A percentile compares a stretch with the other conserved stretches of the same genome.
Evolutionary conservation across 2,329 filamentous ascomycete genomes (phyloP).

Genomic region (Scorias spongiosa): DNA sequence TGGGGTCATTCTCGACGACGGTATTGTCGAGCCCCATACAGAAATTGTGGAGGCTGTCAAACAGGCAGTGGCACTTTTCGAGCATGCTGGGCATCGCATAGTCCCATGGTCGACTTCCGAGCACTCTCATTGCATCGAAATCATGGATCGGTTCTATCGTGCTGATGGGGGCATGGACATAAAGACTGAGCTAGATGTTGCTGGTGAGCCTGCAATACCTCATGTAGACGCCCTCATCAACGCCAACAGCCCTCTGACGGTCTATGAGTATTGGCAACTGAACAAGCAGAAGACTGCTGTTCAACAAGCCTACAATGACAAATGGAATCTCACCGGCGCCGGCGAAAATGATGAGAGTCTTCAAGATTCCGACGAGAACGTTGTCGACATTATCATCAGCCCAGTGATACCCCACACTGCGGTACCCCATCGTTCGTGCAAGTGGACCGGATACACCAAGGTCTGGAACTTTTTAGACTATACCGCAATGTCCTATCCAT

Average conservation of each 20-base stretch:
- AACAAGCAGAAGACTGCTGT: conserved; percentile 17
- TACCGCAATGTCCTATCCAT: conserved; percentile 39
- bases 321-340: conserved; percentile 33
- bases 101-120: conserved; percentile 27
- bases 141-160: conserved; percentile 47
- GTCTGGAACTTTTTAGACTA: conserved; percentile 35
- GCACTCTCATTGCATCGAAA: conserved; percentile 39
- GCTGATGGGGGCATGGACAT: conserved; percentile 51
- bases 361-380: conserved; percentile 2
- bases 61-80: not conserved
- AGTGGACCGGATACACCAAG: conserved; percentile 19
- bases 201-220: conserved; percentile 44
- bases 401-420: conserved; percentile 48
- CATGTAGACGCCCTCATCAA: conserved; percentile 44
- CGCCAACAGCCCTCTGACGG: conserved; percentile 20
- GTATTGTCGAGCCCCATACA: conserved; percentile 12
- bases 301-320: conserved; percentile 42
- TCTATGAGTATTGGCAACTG: conserved; percentile 18
- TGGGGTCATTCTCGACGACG: conserved; percentile 13
- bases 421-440: conserved; percentile 2
- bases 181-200: conserved; percentile 35
- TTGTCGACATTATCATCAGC: conserved; percentile 46
- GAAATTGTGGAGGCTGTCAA: conserved; percentile 8
- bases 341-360: conserved; percentile 3
- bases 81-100: conserved; percentile 25